Conservation (phyloP, 2,329 filamentous ascomycete genomes). For the Camptophora hylomeconis region DNA sequence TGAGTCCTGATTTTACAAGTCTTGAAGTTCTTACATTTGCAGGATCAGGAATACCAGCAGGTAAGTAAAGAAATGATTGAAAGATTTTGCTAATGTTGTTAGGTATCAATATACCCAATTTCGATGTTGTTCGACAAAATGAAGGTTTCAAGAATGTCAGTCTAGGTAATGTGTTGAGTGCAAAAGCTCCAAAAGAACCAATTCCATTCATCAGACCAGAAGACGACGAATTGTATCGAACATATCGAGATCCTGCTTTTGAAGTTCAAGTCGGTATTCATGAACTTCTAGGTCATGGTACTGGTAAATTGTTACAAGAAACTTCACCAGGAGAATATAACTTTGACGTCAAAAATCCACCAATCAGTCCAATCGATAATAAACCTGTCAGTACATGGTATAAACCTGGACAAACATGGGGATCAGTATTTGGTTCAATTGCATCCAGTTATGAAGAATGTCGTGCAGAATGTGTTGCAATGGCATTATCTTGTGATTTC, state of each 20-base stretch:
- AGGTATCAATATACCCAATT: constrained; percentile 35
- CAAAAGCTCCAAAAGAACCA: constrained; percentile 82
- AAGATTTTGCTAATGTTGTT: too few relatives aligned
- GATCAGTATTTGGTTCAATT: constrained; percentile 76
- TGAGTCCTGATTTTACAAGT: constrained; percentile 90
- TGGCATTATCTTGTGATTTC: constrained; percentile 83
- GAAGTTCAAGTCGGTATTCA: constrained; percentile 94
- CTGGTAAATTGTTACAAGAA: constrained; percentile 86
- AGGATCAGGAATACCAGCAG: constrained; percentile 48
- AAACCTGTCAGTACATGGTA: constrained; percentile 79
- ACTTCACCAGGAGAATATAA: constrained; percentile 72
- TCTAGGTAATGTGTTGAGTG: constrained; percentile 80
- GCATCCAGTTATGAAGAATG: constrained; percentile 90
- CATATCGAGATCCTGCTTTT: constrained; percentile 75
- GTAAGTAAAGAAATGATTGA: too few relatives aligned
- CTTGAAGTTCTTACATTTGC: constrained; percentile 80
- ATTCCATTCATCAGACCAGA: constrained; percentile 76
- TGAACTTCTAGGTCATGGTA: constrained; percentile 78
- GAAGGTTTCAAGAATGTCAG: constrained; percentile 61
- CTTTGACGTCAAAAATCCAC: constrained; percentile 72
- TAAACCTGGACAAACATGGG: constrained; percentile 91
- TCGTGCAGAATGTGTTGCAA: constrained; percentile 83
- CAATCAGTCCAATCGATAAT: constrained; percentile 63
- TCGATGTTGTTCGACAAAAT: constrained; percentile 47
- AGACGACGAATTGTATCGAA: constrained; percentile 66